Evolutionary conservation across 805 yeast genomes (phyloP), one percentile per base, ranked within the genome.

Genomic region (Blastobotrys mokoenaii): DNA sequence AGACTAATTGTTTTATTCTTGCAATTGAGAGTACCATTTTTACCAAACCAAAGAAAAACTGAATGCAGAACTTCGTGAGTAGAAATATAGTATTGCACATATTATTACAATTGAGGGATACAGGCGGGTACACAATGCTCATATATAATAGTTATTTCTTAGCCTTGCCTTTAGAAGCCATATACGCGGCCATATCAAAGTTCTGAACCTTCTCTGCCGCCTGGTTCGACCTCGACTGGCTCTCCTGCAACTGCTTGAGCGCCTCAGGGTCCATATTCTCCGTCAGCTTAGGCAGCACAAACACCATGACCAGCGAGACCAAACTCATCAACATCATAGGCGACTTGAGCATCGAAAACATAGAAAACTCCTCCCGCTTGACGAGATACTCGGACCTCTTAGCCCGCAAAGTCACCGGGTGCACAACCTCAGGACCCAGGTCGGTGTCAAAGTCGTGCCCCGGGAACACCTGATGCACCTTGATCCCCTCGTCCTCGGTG

Each of bases 271-370:
- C 70, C 34, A 65, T 45, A 41, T 47, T 51, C 29, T 47, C 57
- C 37, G 57, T 47, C 44, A 63, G 25, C 27, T 53, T 51, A 2
- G 70, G 70, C 39, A 66, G 38, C 11, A 53, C 56, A 12, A 62
- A 50, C 15, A 65, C 66, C 49, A 64, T 47, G 9, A 52, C 58
- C 41, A 66, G 48, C 8, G 66, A 54, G 1, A 45, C 60, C 22
- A 66, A 40, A 10, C 63, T 52, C 52, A 66, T 46, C 32, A 62
- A 48, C 50, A 66, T 63, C 58, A 63, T 63, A 9, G 69, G 69
- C 45, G 57, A 58, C 49, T 55, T 56, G 51, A 66, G 30, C 53
- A 65, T 58, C 27, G 47, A 46, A 33, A 58, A 38, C 10, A 64
- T 38, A 35, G 61, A 59, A 49, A 61, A 61, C 18, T 51, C 52